Conservation (phyloP, 805 yeast species). For the Ogataea methanolica region DNA sequence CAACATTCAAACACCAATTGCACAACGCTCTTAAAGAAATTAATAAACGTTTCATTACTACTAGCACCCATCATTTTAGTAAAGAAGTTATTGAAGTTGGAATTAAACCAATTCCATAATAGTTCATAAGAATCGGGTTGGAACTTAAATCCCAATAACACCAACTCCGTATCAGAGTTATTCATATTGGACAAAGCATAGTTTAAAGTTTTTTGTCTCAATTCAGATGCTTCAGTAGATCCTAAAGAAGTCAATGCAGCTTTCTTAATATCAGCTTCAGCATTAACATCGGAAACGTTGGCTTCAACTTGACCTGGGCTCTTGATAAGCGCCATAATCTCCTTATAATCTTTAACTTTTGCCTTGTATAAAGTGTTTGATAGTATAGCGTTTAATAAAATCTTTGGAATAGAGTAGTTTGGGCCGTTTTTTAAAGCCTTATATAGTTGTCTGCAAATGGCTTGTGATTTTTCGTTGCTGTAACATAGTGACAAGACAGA, state of each 20-base stretch:
- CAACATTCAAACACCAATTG: constrained; percentile 34
- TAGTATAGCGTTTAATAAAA: constrained; percentile 41
- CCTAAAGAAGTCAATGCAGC: constrained; percentile 54
- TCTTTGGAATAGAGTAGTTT: constrained; percentile 45
- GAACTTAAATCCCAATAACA: constrained; percentile 50
- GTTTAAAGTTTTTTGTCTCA: constrained; percentile 51
- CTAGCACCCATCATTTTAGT: constrained; percentile 38
- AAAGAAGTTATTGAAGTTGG: constrained; percentile 50
- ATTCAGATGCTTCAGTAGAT: constrained; percentile 38
- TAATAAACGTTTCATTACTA: constrained; percentile 38
- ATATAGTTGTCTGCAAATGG: constrained; percentile 37
- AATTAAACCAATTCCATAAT: constrained; percentile 55
- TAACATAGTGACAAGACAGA: constrained; percentile 37
- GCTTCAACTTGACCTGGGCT: constrained; percentile 41
- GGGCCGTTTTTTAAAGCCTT: constrained; percentile 53
- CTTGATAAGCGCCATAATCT: constrained; percentile 48
- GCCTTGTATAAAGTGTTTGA: constrained; percentile 21
- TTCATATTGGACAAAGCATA: constrained; percentile 56
- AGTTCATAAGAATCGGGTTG: constrained; percentile 27
- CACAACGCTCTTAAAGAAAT: constrained; percentile 41
- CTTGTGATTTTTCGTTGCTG: constrained; percentile 24
- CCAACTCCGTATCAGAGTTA: constrained; percentile 48
- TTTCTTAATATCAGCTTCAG: constrained; percentile 42
- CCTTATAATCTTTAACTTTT: constrained; percentile 53
- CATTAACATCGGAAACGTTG: constrained; percentile 25